phyloP scores from a whole-genome alignment of 23 red algal species.

The Gracilaria gracilis region DNA sequence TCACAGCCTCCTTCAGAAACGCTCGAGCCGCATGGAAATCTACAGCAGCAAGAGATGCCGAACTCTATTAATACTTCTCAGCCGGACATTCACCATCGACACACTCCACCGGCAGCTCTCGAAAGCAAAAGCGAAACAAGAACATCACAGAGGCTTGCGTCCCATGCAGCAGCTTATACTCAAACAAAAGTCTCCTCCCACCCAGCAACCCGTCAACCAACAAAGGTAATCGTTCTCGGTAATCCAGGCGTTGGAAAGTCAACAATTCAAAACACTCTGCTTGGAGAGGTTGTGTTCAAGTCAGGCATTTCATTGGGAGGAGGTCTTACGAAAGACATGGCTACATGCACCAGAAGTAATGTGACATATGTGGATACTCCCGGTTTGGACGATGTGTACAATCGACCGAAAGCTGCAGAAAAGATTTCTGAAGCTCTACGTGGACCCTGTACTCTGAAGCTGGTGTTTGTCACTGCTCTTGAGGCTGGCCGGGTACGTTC shows the following conservation, averaged over 20 bases:
- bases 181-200: neutral
- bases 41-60: too few species aligned
- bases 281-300: constrained; percentile 8
- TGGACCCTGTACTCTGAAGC: neutral
- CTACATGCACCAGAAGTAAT: neutral
- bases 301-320: constrained; percentile 6
- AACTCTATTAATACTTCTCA: too few species aligned
- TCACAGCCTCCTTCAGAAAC: too few species aligned
- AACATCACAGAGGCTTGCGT: too few species aligned
- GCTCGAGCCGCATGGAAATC: too few species aligned
- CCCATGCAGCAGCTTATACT: too few species aligned
- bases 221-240: neutral
- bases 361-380: constrained; percentile 36
- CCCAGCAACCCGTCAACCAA: too few species aligned
- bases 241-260: constrained; percentile 33
- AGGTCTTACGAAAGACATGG: neutral
- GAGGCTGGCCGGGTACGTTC: constrained; percentile 19
- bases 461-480: constrained; percentile 11
- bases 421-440: constrained; percentile 21
- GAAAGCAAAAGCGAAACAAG: too few species aligned
- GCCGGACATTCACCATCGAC: too few species aligned
- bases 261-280: constrained; percentile 15
- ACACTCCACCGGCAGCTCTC: too few species aligned
- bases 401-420: neutral
- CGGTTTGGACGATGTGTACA: constrained; percentile 17